phyloP scores from a whole-genome alignment of 2,329 filamentous ascomycete genomes.

The Fusarium setosum region DNA sequence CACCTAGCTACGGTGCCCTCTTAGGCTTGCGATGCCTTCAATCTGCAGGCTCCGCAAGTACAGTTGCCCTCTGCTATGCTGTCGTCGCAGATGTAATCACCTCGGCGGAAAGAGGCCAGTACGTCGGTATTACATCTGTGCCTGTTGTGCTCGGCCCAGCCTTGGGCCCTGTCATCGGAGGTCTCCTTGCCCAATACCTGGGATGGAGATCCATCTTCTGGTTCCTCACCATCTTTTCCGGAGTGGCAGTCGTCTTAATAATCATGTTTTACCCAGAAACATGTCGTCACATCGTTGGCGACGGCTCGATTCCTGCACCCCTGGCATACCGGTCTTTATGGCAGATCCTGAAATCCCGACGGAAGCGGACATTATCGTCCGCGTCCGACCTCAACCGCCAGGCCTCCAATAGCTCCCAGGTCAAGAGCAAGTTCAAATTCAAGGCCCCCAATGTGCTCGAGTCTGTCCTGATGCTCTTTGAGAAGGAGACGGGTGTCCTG shows the following conservation, averaged over 20 bases:
- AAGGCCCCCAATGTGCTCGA: slow-evolving; percentile 55
- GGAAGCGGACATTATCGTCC: neutral
- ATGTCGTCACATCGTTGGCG: slow-evolving; percentile 59
- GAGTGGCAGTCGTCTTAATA: slow-evolving; percentile 55
- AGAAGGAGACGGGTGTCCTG: slow-evolving; percentile 57
- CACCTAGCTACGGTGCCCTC: slow-evolving; percentile 61
- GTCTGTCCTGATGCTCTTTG: slow-evolving; percentile 53
- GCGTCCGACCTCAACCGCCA: slow-evolving; percentile 18
- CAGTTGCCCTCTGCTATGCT: slow-evolving; percentile 66
- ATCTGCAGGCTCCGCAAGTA: slow-evolving; percentile 68
- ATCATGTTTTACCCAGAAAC: slow-evolving; percentile 66
- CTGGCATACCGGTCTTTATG: slow-evolving; percentile 49
- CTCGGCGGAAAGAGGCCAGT: slow-evolving; percentile 69
- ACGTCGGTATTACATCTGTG: slow-evolving; percentile 64
- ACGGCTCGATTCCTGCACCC: slow-evolving; percentile 61
- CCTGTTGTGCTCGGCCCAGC: slow-evolving; percentile 61
- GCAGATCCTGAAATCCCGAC: slow-evolving; percentile 43
- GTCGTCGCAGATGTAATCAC: slow-evolving; percentile 74
- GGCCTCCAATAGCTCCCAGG: slow-evolving; percentile 22
- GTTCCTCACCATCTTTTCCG: slow-evolving; percentile 64
- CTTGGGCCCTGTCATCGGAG: slow-evolving; percentile 68
- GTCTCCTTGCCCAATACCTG: slow-evolving; percentile 65
- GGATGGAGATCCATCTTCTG: slow-evolving; percentile 73
- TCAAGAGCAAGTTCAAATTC: slow-evolving; percentile 47
- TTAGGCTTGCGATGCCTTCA: slow-evolving; percentile 67